Evolutionary conservation across 371 early-diverging fungal species (phyloP), one percentile per base, ranked within the genome.

Genomic region (Mycotypha africana): DNA sequence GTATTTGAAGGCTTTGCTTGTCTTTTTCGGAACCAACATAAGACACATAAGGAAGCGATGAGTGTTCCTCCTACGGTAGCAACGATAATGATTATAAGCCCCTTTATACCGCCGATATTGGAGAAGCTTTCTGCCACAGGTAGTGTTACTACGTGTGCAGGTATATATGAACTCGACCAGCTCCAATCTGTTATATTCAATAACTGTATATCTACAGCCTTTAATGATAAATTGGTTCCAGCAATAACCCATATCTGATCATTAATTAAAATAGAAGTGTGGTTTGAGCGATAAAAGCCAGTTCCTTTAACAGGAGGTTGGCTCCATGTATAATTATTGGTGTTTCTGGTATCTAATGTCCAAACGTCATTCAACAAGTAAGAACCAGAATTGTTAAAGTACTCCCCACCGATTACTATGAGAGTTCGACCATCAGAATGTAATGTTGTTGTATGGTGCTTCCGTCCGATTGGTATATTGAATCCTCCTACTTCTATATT

Each of bases 191-290:
- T 47, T 8, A 57, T 46, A 26, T 61, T 58, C 3, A 61, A 48
- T 6, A 61, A 25, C 36, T 57, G 62, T 2, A 61, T 61, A 40
- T 61, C 62, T 2, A 61, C 62, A 22, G 58, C 57, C 25, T 53
- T 53, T 0, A 40, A 20, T 1, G 53, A 36, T 4, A 6, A 10
- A 28, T 61, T 61, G 3, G 58, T 52, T 11, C 62, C 62, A 8
- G 62, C 62, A 37, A 61, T 50, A 2, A 61, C 44, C 50, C 52
- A 57, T 20, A 61, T 45, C 31, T 53, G 53, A 22, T 47, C 51
- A 14, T 24, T 45, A 30, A 61, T 61, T 19, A 61, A 22, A 1
- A 61, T 42, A 2, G 62, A 47, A 0, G 58, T 53, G 33, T 61
- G 62, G 30, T 61, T 61, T 8, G 62, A 61, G 21, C 62, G 49